Base-by-base conservation (phyloP, 108 stramenopile genomes). In the Fragilaria crotonensis region DNA sequence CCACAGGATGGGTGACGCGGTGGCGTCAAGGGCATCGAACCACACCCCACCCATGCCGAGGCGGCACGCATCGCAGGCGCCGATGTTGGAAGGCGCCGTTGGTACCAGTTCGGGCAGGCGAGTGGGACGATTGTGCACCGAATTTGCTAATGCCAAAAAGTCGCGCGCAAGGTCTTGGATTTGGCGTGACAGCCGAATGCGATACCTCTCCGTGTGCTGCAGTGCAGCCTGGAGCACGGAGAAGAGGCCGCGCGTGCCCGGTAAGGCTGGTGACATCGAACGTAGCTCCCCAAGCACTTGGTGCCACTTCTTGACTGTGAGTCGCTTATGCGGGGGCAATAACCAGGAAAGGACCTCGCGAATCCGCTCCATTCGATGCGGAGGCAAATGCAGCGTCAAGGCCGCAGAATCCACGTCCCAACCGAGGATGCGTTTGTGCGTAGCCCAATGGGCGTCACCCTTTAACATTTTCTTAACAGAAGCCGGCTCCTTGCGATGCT, bases 101-200 rank as follows among this genome's bases (percentile, higher is more conserved):
- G 73, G 73, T 4, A 79, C 58, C 0, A 79, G 25, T 62, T 79
- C 78, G 1, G 66, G 54, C 18, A 79, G 52, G 14, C 66, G 62
- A 0, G 73, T 79, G 0, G 73, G 73, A 0, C 64, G 54, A 17
- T 60, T 17, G 14, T 44, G 41, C 14, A 44, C 14, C 14, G 14
- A 14, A 17, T 9, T 14, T 14, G 41, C 41, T 17, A 44, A 17
- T 17, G 14, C 9, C 9, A 9, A 17, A 44, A 44, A 44, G 41
- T 44, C 41, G 17, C 17, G 14, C 14, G 17, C 14, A 14, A 17
- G 9, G 14, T 9, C 41, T 9, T 44, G 41, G 41, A 44, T 17
- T 14, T 44, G 41, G 41, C 41, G 41, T 17, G 41, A 44, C 41
- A 44, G 14, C 14, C 41, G 41, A 44, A 44, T 44, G 41, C 41